Base-by-base conservation (phyloP, 495 filamentous ascomycete species). In the Astrothelium subdiscretum region DNA sequence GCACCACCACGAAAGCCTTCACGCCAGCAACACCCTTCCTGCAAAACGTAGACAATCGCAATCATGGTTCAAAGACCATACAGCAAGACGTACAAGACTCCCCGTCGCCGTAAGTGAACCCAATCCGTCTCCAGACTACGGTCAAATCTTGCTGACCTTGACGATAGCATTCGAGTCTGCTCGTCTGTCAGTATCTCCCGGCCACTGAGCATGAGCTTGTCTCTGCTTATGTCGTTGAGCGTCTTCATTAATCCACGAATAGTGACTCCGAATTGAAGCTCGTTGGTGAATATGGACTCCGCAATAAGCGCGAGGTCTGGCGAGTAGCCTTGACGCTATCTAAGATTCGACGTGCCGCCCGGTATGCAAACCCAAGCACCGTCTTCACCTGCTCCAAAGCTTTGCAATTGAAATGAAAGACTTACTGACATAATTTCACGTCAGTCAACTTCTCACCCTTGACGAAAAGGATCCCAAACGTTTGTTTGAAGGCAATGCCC, bases 281-380 rank as follows among this genome's bases (percentile, higher is more conserved):
- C 78, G 94, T 98, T 73, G 94, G 94, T 79, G 94, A 97, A 83
- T 98, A 92, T 81, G 94, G 94, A 77, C 89, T 98, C 67, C 86
- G 90, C 77, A 98, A 98, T 87, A 98, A 98, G 91, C 92, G 94
- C 80, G 94, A 98, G 83, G 95, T 98, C 71, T 98, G 94, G 94
- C 90, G 94, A 80, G 94, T 98, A 73, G 87, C 90, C 85, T 89
- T 97, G 78, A 96, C 92, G 66, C 90, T 98, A 68, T 98, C 94
- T 80, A 98, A 98, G 87, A 97, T 98, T 73, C 92, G 94, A 90
- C 95, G 94, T 95, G 94, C 94, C 86, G 94, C 94, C 77, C 94
- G 94, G 91, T 96, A 90, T 75, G 87, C 59, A 12, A 29, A 54
- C 29, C 15, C 6, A 24, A 62, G 31, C 31, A 18, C 26, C 52